Conservation (phyloP, 2,329 filamentous ascomycete genomes). For the Didymella sp. region DNA sequence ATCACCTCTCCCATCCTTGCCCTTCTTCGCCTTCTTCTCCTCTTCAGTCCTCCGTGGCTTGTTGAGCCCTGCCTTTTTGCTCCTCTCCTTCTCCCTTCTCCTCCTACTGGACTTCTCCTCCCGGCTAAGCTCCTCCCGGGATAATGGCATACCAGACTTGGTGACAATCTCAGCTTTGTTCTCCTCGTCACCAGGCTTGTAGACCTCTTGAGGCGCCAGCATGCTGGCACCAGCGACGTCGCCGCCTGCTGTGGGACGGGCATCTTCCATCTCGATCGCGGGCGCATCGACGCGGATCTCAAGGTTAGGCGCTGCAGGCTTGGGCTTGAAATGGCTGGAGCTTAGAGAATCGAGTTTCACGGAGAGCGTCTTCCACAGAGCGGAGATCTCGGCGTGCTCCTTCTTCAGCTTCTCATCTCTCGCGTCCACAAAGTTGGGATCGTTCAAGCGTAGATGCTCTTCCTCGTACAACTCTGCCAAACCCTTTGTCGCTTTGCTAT, state of each 20-base stretch:
- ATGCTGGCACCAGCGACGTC: constrained; percentile 73
- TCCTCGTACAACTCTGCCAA: constrained; percentile 94
- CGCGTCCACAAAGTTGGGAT: constrained; percentile 81
- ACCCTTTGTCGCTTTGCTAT: constrained; percentile 84
- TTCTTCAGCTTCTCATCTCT: constrained; percentile 81
- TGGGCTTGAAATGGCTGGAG: constrained; percentile 95
- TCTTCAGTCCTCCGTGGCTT: constrained; percentile 52
- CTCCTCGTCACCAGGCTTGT: constrained; percentile 75
- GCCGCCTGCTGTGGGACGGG: constrained; percentile 81
- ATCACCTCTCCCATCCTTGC: constrained; percentile 60
- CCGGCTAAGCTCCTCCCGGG: constrained; percentile 83
- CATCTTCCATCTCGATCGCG: constrained; percentile 94
- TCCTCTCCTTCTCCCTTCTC: constrained; percentile 84
- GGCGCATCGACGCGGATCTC: constrained; percentile 89
- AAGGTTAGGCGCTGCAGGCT: constrained; percentile 78
- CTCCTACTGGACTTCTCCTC: constrained; percentile 82
- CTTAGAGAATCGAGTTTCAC: constrained; percentile 85
- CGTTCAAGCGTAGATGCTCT: constrained; percentile 79
- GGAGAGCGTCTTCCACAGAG: constrained; percentile 81
- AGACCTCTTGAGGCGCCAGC: constrained; percentile 93
- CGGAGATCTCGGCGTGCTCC: constrained; percentile 82
- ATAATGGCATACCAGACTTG: constrained; percentile 78
- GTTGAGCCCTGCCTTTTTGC: constrained; percentile 69
- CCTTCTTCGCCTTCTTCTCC: constrained; percentile 44
- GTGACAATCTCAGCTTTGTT: constrained; percentile 75